A percentile compares a stretch with the other conserved stretches of the same genome.
Evolutionary conservation across 2,329 filamentous ascomycete species (phyloP).

Genomic region (Beauveria bassiana): DNA sequence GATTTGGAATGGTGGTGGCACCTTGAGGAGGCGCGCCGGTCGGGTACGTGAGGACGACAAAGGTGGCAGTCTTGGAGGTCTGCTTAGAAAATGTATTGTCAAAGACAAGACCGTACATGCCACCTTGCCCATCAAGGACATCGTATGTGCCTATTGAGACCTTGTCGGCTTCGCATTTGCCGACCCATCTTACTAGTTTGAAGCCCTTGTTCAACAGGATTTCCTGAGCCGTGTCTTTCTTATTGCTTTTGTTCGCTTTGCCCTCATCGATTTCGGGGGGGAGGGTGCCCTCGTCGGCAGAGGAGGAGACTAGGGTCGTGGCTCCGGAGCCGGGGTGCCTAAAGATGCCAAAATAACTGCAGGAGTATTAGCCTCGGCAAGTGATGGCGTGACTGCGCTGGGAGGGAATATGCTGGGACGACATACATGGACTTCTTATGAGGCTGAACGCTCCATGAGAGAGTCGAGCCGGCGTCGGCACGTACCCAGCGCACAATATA

Average conservation of each 20-base stretch:
- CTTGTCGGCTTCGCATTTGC: slow-evolving; percentile 94
- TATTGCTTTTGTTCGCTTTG: slow-evolving; percentile 43
- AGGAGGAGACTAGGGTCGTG: slow-evolving; percentile 37
- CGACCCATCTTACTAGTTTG: slow-evolving; percentile 72
- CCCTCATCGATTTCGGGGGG: slow-evolving; percentile 34
- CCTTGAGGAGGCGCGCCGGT: slow-evolving; percentile 71
- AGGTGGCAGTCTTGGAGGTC: slow-evolving; percentile 87
- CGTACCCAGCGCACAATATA: slow-evolving; percentile 98
- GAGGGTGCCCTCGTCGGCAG: slow-evolving; percentile 35
- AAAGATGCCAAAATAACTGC: slow-evolving; percentile 89
- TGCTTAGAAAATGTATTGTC: slow-evolving; percentile 99
- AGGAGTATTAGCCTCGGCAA: slow-evolving; percentile 7
- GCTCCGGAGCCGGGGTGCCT: slow-evolving; percentile 79
- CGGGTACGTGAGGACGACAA: slow-evolving; percentile 90
- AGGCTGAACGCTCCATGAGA: slow-evolving; percentile 95
- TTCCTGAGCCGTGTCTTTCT: slow-evolving; percentile 55
- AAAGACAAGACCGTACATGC: slow-evolving; percentile 94
- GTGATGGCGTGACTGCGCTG: slow-evolving; percentile 14
- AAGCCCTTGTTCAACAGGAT: slow-evolving; percentile 60
- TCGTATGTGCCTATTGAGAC: slow-evolving; percentile 86
- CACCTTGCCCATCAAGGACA: slow-evolving; percentile 64
- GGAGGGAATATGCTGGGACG: background rate
- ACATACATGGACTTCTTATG: slow-evolving; percentile 89
- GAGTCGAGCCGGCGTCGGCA: slow-evolving; percentile 81
- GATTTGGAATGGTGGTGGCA: slow-evolving; percentile 59